Evolutionary conservation across 148 eudicot species (phyloP), one percentile per base, ranked within the genome.

Genomic region (Chenopodium formosanum): DNA sequence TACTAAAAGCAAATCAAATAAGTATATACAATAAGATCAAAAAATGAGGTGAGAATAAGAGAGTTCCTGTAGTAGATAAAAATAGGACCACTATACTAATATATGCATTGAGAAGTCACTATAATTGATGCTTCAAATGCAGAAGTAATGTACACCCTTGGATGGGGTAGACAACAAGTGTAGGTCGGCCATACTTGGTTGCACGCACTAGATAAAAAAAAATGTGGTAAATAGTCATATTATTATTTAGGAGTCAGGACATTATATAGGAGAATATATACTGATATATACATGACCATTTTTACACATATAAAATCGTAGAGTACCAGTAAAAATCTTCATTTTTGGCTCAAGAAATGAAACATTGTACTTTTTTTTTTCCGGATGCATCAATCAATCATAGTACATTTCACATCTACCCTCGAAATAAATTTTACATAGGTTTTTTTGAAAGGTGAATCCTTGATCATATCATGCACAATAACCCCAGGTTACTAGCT

Each of bases 71-170:
- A 70, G 64, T 63, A 71, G 81, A 69, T 62, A 52, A 13, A 63
- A 17, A 47, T 6, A 78, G 85, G 85, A 83, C 85, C 85, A 73
- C 85, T 68, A 40, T 40, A 63, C 60, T 16, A 13, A 56, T 56
- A 56, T 16, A 29, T 70, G 78, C 76, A 65, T 78, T 72, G 78
- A 78, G 44, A 63, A 73, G 85, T 83, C 78, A 78, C 78, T 63
- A 37, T 78, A 46, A 66, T 20, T 66, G 79, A 62, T 77, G 81
- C 63, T 65, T 74, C 73, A n/a, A 16, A 32, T 81, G 22, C 73
- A 75, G 78, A 75, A 75, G 12, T 79, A 52, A 68, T 79, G 66
- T 22, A 78, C 77, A 80, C 78, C 78, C 78, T 74, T 63, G 67
- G 32, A 80, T 80, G 67, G 68, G 65, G 75, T 44, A 40, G 75